Conservation (phyloP, 768 basidiomycete genomes). For the Megacollybia marginata region DNA sequence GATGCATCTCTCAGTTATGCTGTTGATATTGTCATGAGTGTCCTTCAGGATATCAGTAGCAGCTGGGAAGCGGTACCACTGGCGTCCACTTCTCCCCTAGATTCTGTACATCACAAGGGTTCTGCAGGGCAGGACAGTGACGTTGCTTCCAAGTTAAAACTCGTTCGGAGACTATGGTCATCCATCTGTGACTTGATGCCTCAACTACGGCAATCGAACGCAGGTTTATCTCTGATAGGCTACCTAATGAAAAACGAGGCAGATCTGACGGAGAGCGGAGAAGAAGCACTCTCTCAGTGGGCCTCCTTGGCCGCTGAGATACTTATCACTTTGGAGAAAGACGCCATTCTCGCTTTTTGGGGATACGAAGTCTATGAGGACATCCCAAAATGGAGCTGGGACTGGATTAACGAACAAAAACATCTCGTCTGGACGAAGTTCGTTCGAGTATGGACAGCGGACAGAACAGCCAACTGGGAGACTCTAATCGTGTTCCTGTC, state of each 20-base stretch:
- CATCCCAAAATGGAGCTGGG: slow-evolving; percentile 21
- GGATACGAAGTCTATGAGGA: slow-evolving; percentile 19
- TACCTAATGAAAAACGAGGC: slow-evolving; percentile 42
- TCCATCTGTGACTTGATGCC: slow-evolving; percentile 37
- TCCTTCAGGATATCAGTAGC: not conserved
- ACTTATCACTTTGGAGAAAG: slow-evolving; percentile 30
- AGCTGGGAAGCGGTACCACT: not conserved
- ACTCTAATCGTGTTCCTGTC: slow-evolving; percentile 44
- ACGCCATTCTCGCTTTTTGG: slow-evolving; percentile 47
- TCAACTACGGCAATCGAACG: slow-evolving; percentile 27
- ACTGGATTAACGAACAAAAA: slow-evolving; percentile 34
- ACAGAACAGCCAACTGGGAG: slow-evolving; percentile 43
- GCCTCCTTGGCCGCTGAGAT: slow-evolving; percentile 51
- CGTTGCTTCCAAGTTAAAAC: slow-evolving; percentile 43
- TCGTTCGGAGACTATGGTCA: slow-evolving; percentile 55
- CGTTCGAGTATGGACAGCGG: slow-evolving; percentile 46
- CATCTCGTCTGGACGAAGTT: slow-evolving; percentile 51
- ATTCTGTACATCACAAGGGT: not conserved
- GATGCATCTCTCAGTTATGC: not conserved
- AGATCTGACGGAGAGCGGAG: slow-evolving; percentile 33
- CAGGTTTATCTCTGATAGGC: slow-evolving; percentile 38
- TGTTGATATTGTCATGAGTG: not conserved
- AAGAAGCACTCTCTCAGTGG: slow-evolving; percentile 50
- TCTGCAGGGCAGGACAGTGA: not conserved
- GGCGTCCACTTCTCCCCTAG: not conserved